phyloP scores from a whole-genome alignment of 148 eudicot genomes.

The Rhododendron vialii region DNA sequence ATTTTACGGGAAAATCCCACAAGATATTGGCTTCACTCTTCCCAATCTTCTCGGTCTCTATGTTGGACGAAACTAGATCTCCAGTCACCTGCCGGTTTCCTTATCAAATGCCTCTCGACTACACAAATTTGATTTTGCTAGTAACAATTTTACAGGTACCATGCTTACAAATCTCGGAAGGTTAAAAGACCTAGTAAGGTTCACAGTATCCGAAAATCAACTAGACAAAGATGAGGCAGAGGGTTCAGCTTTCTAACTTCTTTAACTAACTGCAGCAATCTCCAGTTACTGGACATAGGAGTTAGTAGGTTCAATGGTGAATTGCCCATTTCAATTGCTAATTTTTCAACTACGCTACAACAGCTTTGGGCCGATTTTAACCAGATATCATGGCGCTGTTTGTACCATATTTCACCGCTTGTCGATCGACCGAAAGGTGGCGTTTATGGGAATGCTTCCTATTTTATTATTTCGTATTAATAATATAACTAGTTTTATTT shows the following conservation, averaged over 20 bases:
- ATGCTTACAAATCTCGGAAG: conserved; percentile 8
- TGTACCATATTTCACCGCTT: too few species aligned
- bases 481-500: too few species aligned
- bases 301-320: neutral
- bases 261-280: neutral
- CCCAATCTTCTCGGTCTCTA: too few species aligned
- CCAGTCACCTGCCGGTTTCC: too few species aligned
- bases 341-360: neutral
- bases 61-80: too few species aligned
- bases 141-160: conserved; percentile 3
- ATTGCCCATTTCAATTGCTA: neutral
- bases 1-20: too few species aligned
- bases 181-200: neutral
- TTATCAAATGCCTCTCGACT: too few species aligned
- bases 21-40: too few species aligned
- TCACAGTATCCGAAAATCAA: neutral
- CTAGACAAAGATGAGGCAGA: neutral
- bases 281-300: neutral
- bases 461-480: too few species aligned
- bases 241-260: neutral
- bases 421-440: too few species aligned
- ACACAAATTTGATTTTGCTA: neutral
- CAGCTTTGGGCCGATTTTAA: neutral
- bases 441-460: too few species aligned
- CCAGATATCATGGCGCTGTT: neutral